phyloP scores from a whole-genome alignment of 441 rosid genomes.

The Gossypium lobatum region DNA sequence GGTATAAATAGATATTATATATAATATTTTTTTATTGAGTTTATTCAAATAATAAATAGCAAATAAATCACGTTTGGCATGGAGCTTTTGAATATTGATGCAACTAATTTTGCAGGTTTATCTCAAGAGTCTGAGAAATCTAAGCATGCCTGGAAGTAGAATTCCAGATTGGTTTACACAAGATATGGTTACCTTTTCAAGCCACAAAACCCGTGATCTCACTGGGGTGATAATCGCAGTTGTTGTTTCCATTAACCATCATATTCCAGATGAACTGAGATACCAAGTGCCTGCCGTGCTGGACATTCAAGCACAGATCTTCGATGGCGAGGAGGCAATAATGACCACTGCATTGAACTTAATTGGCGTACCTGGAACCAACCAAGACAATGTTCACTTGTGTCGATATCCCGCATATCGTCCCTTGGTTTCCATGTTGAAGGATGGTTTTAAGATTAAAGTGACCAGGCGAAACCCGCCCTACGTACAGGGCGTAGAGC shows the following conservation, averaged over 20 bases:
- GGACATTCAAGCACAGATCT: constrained; percentile 36
- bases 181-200: constrained; percentile 28
- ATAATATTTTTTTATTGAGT: no score
- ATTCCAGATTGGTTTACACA: constrained; percentile 54
- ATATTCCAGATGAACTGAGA: constrained; percentile 27
- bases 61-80: no score
- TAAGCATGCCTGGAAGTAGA: constrained; percentile 53
- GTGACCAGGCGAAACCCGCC: constrained; percentile 16
- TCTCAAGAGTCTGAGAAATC: constrained; percentile 31
- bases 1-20: no score
- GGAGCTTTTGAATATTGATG: not conserved
- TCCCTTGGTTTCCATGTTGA: constrained; percentile 32
- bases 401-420: constrained; percentile 32
- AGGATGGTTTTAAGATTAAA: constrained; percentile 31
- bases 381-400: constrained; percentile 47
- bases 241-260: constrained; percentile 34
- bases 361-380: constrained; percentile 39
- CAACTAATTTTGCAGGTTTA: constrained; percentile 28
- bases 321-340: not conserved
- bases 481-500: constrained; percentile 21
- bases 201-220: constrained; percentile 28
- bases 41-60: no score
- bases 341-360: constrained; percentile 21
- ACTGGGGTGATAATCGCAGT: constrained; percentile 43
- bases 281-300: constrained; percentile 25